Evolutionary conservation across 345 rosid genomes (phyloP), one percentile per base, ranked within the genome.

Genomic region (Populus deltoides): DNA sequence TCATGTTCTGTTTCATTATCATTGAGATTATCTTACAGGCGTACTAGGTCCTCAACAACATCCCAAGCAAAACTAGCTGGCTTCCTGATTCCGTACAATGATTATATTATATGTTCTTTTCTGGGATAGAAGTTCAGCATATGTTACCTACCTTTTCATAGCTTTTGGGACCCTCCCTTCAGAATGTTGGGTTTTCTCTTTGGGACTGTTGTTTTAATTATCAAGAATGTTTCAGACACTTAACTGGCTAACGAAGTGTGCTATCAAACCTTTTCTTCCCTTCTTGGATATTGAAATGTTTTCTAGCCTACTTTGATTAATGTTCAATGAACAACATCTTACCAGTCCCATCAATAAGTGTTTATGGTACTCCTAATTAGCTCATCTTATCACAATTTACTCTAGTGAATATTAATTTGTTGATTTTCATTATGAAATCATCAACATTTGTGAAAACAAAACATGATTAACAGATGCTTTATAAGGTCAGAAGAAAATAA

Each of bases 51-150:
- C 74, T 81, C 75, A 80, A 69, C 77, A 70, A 75, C 75, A 75
- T 80, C 81, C 79, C 78, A 81, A 84, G 66, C 78, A 74, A 74
- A 65, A 80, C 75, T 78, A 81, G 85, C 89, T 78, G 86, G 83
- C 86, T 75, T 57, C 53, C 63, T 66, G 22, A 53, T 20, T 77
- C 82, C 82, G 82, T 85, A 85, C 87, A 74, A 81, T 77, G 67
- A 79, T 68, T 18, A 15, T 72, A 39, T 71, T 33, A 33, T 82
- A 36, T 78, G 66, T 68, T 65, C 57, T 25, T 55, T 63, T 51
- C 49, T 22, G 13, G 3, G 57, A 47, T 65, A 51, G 72, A 80
- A 74, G 81, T 87, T 85, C 86, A 76, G 78, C 83, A 81, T 79
- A 68, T 36, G 63, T 69, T 71, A 74, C 87, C 82, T 63, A 70